Evolutionary conservation across 441 rosid genomes (phyloP).

Genomic region (Gossypium gossypioides): DNA sequence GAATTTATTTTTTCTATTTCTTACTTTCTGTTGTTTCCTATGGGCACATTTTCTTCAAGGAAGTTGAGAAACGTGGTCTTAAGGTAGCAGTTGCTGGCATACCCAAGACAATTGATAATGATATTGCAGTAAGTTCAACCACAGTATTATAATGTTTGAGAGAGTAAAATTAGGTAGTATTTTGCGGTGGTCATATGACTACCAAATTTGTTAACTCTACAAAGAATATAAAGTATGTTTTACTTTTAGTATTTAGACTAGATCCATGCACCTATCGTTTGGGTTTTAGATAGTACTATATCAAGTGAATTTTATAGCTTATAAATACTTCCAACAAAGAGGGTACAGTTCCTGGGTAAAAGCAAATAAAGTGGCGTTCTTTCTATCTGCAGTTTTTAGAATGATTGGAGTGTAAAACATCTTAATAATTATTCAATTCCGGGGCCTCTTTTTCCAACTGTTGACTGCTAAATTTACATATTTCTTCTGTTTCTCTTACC

Average conservation of each 20-base stretch:
- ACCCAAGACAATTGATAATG: conserved; percentile 71
- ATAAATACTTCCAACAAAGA: neutral
- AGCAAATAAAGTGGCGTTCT: neutral
- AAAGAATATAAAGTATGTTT: neutral
- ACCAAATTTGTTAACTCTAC: neutral
- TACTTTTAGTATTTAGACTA: neutral
- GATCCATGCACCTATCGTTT: neutral
- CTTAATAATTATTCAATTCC: neutral
- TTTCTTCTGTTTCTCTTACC: neutral
- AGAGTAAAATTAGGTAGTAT: neutral
- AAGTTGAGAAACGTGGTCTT: conserved; percentile 67
- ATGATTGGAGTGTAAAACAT: neutral
- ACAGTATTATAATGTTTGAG: neutral
- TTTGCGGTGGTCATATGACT: neutral
- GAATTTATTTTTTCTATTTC: neutral
- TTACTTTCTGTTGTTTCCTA: conserved; percentile 10
- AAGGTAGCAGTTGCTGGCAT: conserved; percentile 63
- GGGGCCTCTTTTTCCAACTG: neutral
- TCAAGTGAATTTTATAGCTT: neutral
- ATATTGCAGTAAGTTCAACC: conserved; percentile 45
- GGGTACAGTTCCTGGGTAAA: neutral
- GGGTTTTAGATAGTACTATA: neutral
- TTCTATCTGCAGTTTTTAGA: neutral
- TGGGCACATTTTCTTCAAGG: conserved; percentile 33
- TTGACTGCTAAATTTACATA: neutral